Base-by-base conservation (phyloP, 306 rosid species). In the Prunus mume region DNA sequence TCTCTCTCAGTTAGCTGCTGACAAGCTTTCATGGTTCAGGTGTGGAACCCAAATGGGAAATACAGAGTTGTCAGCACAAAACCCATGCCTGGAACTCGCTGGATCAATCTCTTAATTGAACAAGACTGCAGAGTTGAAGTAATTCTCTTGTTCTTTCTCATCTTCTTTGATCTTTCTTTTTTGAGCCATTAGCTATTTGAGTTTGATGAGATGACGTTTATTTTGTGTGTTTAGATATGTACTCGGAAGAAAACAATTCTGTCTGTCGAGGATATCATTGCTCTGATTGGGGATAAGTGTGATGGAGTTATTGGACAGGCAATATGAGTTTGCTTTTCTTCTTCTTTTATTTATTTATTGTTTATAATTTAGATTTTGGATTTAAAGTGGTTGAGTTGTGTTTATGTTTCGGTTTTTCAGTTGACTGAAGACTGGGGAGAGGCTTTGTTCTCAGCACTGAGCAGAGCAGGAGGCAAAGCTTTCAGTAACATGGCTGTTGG, bases 371-470 rank as follows among this genome's bases (percentile, higher is more conserved):
- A 6, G 41, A 34, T 70, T 69, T 65, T 32, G 66, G 6, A 69
- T 66, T 46, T 67, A 32, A 49, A 18, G 14, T 66, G 75, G 45
- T 20, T 73, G 73, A 71, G 60, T 45, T 49, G 68, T 73, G 72
- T 67, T 73, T 77, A 73, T 27, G 69, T 70, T 6, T 38, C 77
- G 28, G 55, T 1, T 46, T 72, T 84, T 74, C 85, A 96, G 99
- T 76, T 96, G 91, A 96, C 99, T 7, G 99, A 96, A 80, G 99
- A 96, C 52, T 96, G 99, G 99, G 99, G 98, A 78, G 99, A 96
- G 79, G 86, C 81, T 79, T 91, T 96, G 91, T 96, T 96, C 75
- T 88, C 97, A 56, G 94, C 98, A 1, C 87, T 96, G 87, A 91
- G 99, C 85, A 89, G 73, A 85, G 99, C 99, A 0, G 99, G 99